These are phyloP conservation scores for Brassica cretica DNA, from an alignment of 345 rosid genomes.

Conservation along the genomic window DNA sequence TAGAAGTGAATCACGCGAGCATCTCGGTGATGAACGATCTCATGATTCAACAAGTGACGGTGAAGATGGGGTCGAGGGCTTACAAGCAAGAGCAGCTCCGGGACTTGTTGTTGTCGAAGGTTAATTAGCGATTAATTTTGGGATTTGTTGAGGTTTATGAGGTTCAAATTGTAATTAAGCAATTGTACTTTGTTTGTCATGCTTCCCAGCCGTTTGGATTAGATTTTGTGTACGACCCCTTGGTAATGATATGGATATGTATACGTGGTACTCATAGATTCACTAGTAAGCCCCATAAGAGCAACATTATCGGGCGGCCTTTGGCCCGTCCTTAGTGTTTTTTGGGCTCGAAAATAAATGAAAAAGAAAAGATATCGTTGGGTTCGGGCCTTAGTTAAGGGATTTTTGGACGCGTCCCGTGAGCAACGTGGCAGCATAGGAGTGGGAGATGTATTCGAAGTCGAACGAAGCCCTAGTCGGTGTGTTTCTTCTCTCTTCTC, in stretches of 20 bases:
- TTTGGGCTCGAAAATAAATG: too few species aligned
- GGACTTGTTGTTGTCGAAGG: neutral
- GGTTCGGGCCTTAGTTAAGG: too few species aligned
- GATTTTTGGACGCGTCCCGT: too few species aligned
- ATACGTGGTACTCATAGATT: neutral
- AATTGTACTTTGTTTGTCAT: neutral
- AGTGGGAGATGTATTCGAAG: too few species aligned
- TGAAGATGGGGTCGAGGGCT: constrained; percentile 25
- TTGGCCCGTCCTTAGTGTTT: too few species aligned
- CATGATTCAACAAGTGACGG: constrained; percentile 67
- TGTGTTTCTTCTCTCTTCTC: too few species aligned
- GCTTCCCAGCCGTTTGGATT: neutral
- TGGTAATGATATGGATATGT: neutral
- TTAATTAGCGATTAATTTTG: neutral
- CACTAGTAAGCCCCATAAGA: neutral
- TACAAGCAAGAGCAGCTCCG: constrained; percentile 16
- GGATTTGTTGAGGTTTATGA: neutral
- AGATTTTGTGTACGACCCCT: neutral
- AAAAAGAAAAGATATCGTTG: too few species aligned
- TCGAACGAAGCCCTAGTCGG: too few species aligned
- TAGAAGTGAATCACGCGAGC: constrained; percentile 64
- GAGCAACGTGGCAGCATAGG: too few species aligned
- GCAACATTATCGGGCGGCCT: too few species aligned
- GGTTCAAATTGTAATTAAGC: constrained; percentile 4
- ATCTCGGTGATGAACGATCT: constrained; percentile 57